Conservation (phyloP, 352 stramenopile genomes). For the Plasmopara viticola region DNA sequence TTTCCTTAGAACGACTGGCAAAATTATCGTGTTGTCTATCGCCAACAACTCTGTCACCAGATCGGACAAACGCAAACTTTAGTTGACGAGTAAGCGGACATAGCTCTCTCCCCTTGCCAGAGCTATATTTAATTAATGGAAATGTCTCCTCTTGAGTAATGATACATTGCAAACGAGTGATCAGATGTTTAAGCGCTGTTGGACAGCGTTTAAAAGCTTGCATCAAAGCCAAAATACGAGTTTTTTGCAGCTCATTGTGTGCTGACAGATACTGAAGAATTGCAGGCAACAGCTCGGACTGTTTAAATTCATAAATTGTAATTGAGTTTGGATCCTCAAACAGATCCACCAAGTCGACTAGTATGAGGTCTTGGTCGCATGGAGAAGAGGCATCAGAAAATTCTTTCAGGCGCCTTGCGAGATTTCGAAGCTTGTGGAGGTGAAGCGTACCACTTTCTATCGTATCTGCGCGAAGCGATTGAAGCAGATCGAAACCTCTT, state of each 20-base stretch:
- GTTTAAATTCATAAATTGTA: conserved; percentile 81
- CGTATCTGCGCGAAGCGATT: conserved; percentile 57
- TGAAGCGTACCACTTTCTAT: conserved; percentile 71
- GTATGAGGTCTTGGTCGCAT: conserved; percentile 43
- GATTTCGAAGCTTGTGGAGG: conserved; percentile 66
- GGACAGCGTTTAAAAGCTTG: conserved; percentile 43
- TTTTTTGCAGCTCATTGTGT: conserved; percentile 25
- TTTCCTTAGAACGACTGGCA: conserved; percentile 12
- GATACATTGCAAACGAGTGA: conserved; percentile 59
- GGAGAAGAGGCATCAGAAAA: conserved; percentile 21
- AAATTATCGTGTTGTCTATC: conserved; percentile 5
- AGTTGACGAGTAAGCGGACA: conserved; percentile 71
- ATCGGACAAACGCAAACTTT: conserved; percentile 42
- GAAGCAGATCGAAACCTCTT: conserved; percentile 41
- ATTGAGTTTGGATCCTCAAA: conserved; percentile 73
- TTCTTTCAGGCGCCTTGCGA: conserved; percentile 50
- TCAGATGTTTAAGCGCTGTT: conserved; percentile 44
- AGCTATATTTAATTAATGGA: conserved; percentile 51
- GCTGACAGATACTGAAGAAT: conserved; percentile 51
- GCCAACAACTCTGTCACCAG: conserved; percentile 14
- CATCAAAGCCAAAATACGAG: conserved; percentile 30
- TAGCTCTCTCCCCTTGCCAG: conserved; percentile 62
- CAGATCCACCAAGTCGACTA: conserved; percentile 69
- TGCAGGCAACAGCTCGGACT: conserved; percentile 63
- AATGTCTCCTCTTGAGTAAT: conserved; percentile 73